Evolutionary conservation across 352 stramenopile species (phyloP), one percentile per base, ranked within the genome.

Genomic region (Phytophthora constricta): DNA sequence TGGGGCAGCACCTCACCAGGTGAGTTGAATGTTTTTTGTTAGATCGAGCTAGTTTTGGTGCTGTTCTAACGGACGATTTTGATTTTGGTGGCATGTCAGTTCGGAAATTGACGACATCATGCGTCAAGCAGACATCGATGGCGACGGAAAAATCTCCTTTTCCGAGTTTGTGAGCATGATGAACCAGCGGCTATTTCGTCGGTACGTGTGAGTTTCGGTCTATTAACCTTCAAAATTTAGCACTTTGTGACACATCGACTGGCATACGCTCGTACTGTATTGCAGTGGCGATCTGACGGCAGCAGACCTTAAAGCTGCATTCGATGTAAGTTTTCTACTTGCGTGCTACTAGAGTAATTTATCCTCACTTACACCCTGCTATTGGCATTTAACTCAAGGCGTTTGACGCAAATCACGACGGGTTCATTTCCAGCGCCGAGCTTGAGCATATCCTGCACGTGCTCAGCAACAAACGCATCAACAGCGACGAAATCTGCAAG

Each of bases 91-190:
- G 0, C 74, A 19, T 5, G n/a, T 23, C 46, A 92, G 86, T 20
- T 70, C 61, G 3, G 82, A 91, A 34, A 72, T 94, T 31, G 71
- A 91, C 47, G 67, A 71, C 17, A 91, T 94, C 57, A 92, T 94
- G 84, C 58, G 56, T 0, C 71, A 90, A 67, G 86, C 82, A 5
- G 86, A 93, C 37, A 63, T 71, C 10, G 82, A 93, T 52, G 77
- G 79, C 1, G 80, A 95, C 62, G 78, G 79, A 17, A 91, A 87
- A 51, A 91, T 95, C 54, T 92, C 84, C 26, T 90, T 91, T 45
- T 66, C 79, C 14, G 87, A 95, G 71, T 95, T 95, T 50, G 80
- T 90, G 19, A 83, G 62, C 42, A 82, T 94, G 68, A 91, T 90
- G 82, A 92, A 92, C 41, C 69, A 89, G 48, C 77, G 86, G 1